phyloP scores from a whole-genome alignment of 2,329 filamentous ascomycete species.

The Diplodia intermedia region DNA sequence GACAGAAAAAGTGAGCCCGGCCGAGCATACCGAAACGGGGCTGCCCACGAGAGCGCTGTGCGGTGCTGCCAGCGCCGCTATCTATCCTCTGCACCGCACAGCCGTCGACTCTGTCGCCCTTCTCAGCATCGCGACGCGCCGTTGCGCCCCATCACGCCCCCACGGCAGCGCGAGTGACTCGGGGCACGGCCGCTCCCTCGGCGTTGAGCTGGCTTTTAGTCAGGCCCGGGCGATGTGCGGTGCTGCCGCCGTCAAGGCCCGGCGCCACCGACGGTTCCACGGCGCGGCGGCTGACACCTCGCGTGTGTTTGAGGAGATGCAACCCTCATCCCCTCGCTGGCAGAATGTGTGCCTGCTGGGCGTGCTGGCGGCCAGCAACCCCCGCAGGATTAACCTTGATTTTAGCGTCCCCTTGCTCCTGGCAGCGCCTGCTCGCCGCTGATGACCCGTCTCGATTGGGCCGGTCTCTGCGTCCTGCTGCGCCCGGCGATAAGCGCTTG shows the following conservation, averaged over 20 bases:
- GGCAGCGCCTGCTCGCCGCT: not conserved
- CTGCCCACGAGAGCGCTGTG: conserved; percentile 20
- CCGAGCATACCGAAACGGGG: conserved; percentile 21
- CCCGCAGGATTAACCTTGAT: conserved; percentile 23
- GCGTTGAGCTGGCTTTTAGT: not conserved
- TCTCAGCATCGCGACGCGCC: not conserved
- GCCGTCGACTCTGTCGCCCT: not conserved
- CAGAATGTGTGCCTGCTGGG: not conserved
- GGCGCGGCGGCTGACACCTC: conserved; percentile 24
- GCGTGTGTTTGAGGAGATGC: conserved; percentile 7
- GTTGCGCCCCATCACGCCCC: not conserved
- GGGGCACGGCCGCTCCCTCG: not conserved
- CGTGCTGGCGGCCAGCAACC: not conserved
- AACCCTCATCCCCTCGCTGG: not conserved
- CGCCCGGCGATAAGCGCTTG: not conserved
- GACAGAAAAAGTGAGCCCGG: conserved; percentile 22
- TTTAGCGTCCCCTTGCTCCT: conserved; percentile 28
- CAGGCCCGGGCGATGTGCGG: conserved; percentile 1
- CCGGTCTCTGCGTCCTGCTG: conserved; percentile 7
- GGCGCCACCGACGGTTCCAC: conserved; percentile 17
- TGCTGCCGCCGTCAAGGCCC: conserved; percentile 5
- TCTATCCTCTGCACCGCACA: conserved; percentile 2
- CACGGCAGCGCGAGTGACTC: not conserved
- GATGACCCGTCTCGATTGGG: not conserved
- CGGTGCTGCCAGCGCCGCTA: conserved; percentile 15